A percentile compares a stretch with the other conserved stretches of the same genome.
These are phyloP conservation scores for Solanum chilense DNA, from an alignment of 257 asterid genomes.

Conservation along the genomic window DNA sequence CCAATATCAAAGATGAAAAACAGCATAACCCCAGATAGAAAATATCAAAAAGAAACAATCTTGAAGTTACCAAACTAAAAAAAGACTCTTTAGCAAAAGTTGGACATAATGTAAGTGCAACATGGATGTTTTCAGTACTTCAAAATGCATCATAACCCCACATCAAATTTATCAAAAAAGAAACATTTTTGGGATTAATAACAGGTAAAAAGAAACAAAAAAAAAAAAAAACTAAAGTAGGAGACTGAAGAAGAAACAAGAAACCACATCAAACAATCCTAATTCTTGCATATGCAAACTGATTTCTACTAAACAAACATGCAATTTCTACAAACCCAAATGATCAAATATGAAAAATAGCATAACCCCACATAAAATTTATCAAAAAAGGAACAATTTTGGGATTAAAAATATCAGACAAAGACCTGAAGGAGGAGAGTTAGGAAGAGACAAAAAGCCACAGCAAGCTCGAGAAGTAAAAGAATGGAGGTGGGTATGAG, in stretches of 20 bases:
- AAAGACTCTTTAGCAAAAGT: neutral
- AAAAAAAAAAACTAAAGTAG: conserved; percentile 39
- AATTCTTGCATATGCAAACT: neutral
- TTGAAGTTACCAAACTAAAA: neutral
- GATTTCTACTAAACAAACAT: neutral
- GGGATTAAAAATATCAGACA: neutral
- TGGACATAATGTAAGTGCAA: neutral
- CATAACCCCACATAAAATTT: neutral
- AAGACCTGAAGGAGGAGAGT: conserved; percentile 56
- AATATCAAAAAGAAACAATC: neutral
- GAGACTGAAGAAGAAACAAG: conserved; percentile 50
- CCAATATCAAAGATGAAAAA: neutral
- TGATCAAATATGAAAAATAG: neutral
- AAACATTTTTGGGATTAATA: neutral
- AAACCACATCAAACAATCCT: conserved; percentile 44
- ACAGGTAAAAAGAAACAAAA: neutral
- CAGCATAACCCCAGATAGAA: neutral
- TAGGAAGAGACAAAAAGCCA: conserved; percentile 67
- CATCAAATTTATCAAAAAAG: neutral
- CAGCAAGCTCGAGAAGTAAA: conserved; percentile 68
- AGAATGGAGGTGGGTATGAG: conserved; percentile 56
- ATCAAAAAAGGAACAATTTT: neutral
- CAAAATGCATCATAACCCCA: neutral
- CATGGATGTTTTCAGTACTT: neutral
- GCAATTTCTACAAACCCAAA: neutral